phyloP scores from a whole-genome alignment of 1,284 basidiomycete species.

The Lignosus rhinocerotis region DNA sequence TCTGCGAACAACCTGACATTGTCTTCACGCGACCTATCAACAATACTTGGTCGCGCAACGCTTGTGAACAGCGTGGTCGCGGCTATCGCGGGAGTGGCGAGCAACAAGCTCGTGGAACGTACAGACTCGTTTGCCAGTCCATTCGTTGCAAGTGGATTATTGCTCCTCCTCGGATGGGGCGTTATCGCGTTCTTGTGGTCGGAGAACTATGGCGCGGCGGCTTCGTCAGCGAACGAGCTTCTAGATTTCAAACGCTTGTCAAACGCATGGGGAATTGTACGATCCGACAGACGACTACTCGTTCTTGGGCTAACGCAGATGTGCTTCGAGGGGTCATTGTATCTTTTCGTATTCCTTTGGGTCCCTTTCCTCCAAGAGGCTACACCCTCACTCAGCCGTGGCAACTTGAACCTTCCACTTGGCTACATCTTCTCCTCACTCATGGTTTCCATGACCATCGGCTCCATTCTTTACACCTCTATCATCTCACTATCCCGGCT shows the following conservation, averaged over 20 bases:
- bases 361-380: constrained; percentile 70
- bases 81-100: constrained; percentile 60
- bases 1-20: constrained; percentile 53
- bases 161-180: constrained; percentile 55
- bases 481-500: constrained; percentile 43
- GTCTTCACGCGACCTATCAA: constrained; percentile 59
- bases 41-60: constrained; percentile 70
- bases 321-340: constrained; percentile 81
- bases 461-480: constrained; percentile 66
- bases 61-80: constrained; percentile 74
- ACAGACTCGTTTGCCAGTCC: constrained; percentile 57
- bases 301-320: constrained; percentile 75
- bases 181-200: constrained; percentile 60
- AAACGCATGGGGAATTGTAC: constrained; percentile 60
- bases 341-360: constrained; percentile 81
- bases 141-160: constrained; percentile 59
- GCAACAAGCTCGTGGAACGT: constrained; percentile 56
- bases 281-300: constrained; percentile 60
- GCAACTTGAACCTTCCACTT: constrained; percentile 57
- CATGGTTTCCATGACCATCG: constrained; percentile 81
- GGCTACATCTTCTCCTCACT: constrained; percentile 78
- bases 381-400: constrained; percentile 32
- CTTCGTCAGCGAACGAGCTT: constrained; percentile 33
- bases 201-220: constrained; percentile 65
- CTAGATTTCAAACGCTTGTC: constrained; percentile 55